Conservation (phyloP, 192 early-diverging fungal genomes). For the Gigaspora rosea region DNA sequence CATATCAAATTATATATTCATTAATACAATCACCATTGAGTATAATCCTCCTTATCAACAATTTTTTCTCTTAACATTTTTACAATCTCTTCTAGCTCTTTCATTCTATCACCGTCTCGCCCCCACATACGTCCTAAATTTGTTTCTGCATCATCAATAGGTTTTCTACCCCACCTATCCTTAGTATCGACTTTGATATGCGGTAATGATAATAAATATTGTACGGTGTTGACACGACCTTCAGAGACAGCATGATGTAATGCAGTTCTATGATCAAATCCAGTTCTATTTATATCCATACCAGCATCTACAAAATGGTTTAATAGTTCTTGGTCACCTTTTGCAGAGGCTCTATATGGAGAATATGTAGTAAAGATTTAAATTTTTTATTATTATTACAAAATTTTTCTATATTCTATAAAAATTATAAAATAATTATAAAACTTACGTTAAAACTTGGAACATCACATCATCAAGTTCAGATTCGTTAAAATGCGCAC, state of each 20-base stretch:
- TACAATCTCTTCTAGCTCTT: constrained; percentile 17
- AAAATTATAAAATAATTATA: constrained; percentile 23
- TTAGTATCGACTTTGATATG: constrained; percentile 47
- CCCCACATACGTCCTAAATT: constrained; percentile 29
- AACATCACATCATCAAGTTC: constrained; percentile 71
- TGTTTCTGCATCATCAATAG: constrained; percentile 53
- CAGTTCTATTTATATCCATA: constrained; percentile 64
- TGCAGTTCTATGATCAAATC: constrained; percentile 65
- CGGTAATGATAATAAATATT: constrained; percentile 46
- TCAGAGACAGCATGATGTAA: constrained; percentile 66
- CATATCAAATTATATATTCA: too few species aligned
- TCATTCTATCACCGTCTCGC: constrained; percentile 18
- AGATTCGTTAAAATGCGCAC: constrained; percentile 87
- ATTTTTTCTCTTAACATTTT: constrained; percentile 1
- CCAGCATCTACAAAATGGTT: constrained; percentile 61
- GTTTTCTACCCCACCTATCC: constrained; percentile 59
- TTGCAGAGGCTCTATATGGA: constrained; percentile 43
- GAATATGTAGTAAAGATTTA: neutral
- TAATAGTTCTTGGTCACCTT: constrained; percentile 53
- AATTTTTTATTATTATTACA: too few species aligned
- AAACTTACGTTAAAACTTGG: constrained; percentile 55
- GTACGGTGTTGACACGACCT: constrained; percentile 45
- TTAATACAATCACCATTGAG: too few species aligned
- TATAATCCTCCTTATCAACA: neutral
- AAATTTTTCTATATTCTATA: too few species aligned